Evolutionary conservation across 306 rosid species (phyloP).

Genomic region (Erythrophleum fordii): DNA sequence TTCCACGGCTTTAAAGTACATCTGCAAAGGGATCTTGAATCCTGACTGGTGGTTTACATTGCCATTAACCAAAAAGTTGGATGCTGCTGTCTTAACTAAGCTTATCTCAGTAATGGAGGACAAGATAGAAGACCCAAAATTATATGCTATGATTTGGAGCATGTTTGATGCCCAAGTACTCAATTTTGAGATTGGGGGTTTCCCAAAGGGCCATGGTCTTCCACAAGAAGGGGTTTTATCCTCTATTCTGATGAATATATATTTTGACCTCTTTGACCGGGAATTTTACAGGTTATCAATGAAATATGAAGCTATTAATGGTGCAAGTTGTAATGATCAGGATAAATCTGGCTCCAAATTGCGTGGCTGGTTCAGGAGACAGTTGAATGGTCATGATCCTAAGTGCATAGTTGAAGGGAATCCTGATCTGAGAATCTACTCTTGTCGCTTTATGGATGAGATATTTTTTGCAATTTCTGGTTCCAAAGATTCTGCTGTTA

Average conservation of each 20-base stretch:
- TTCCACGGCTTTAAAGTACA: conserved; percentile 65
- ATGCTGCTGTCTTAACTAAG: conserved; percentile 57
- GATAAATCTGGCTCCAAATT: conserved; percentile 59
- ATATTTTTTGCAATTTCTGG: conserved; percentile 76
- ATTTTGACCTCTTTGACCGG: conserved; percentile 77
- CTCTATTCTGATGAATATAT: conserved; percentile 84
- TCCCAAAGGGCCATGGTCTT: conserved; percentile 86
- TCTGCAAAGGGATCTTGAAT: conserved; percentile 61
- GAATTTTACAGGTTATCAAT: conserved; percentile 81
- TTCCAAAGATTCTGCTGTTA: conserved; percentile 67
- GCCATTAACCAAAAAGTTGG: conserved; percentile 61
- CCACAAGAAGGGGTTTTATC: conserved; percentile 93
- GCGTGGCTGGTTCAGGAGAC: conserved; percentile 84
- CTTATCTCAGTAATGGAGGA: conserved; percentile 69
- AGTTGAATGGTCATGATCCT: conserved; percentile 55
- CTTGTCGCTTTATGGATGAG: conserved; percentile 89
- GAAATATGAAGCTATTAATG: conserved; percentile 76
- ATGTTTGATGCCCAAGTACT: conserved; percentile 77
- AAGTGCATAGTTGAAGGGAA: conserved; percentile 40
- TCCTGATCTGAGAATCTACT: conserved; percentile 53
- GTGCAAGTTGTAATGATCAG: conserved; percentile 32
- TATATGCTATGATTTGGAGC: conserved; percentile 52
- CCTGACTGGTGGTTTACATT: conserved; percentile 92
- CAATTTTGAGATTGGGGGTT: conserved; percentile 90
- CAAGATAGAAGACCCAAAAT: conserved; percentile 70